Percentiles rank a stretch among this genome's conserved stretches.
Conservation (phyloP, 257 asterid genomes). For the Buddleja alternifolia region DNA sequence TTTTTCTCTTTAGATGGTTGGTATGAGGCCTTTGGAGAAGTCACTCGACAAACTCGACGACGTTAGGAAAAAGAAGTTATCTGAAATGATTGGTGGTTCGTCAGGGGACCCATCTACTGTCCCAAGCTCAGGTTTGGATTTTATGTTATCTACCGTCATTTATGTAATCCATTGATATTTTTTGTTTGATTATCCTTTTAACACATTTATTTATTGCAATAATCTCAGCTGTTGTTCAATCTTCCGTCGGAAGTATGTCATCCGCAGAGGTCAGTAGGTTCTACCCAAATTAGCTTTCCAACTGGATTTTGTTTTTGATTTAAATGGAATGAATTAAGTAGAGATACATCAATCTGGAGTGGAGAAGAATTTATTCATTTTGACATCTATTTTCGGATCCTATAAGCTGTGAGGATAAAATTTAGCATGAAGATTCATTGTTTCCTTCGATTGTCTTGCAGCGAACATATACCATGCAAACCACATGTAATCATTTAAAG, state of each 20-base stretch:
- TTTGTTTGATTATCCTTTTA: conserved; percentile 14
- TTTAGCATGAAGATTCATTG: conserved; percentile 8
- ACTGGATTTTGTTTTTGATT: not conserved
- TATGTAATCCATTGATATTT: not conserved
- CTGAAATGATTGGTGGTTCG: conserved; percentile 93
- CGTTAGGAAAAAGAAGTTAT: conserved; percentile 83
- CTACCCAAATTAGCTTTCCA: conserved; percentile 3
- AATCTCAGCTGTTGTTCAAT: conserved; percentile 54
- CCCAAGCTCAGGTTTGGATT: conserved; percentile 62
- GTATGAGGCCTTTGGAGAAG: conserved; percentile 98
- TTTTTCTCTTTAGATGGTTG: conserved; percentile 67
- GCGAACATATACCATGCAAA: not conserved
- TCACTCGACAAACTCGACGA: conserved; percentile 93
- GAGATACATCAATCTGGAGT: not conserved
- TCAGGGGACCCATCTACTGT: conserved; percentile 57
- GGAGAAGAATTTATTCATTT: conserved; percentile 6
- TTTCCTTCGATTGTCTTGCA: not conserved
- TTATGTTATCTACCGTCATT: conserved; percentile 13
- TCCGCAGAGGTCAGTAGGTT: conserved; percentile 56
- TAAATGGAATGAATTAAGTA: not conserved
- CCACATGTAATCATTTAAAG: not conserved
- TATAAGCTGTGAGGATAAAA: not conserved
- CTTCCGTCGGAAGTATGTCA: conserved; percentile 58
- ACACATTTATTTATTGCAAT: conserved; percentile 30
- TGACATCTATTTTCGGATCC: not conserved